These are phyloP conservation scores for Quercus lobata DNA, from an alignment of 331 rosid species.

Conservation along the genomic window DNA sequence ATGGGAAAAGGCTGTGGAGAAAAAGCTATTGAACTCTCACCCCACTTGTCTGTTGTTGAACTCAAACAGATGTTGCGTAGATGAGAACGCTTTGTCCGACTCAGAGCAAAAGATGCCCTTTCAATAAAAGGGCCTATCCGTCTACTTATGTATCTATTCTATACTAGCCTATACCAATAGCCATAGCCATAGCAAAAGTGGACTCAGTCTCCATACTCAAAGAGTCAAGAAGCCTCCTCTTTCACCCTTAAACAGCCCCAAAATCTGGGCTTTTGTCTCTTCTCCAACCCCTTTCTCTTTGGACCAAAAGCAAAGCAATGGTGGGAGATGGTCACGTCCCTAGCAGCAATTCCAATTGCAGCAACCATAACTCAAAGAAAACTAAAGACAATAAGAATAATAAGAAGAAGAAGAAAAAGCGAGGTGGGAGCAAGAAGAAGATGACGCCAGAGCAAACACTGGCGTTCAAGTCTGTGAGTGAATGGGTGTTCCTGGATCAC, in stretches of 20 bases:
- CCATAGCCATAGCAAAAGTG: background rate
- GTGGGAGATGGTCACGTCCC: slow-evolving; percentile 44
- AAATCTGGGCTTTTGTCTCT: no score
- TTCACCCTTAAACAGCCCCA: no score
- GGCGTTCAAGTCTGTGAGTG: slow-evolving; percentile 70
- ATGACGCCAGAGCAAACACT: slow-evolving; percentile 75
- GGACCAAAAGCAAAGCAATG: slow-evolving; percentile 21
- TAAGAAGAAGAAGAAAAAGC: slow-evolving; percentile 66
- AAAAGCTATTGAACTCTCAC: no score
- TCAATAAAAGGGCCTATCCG: background rate
- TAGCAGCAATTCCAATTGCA: slow-evolving; percentile 26
- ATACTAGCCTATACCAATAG: background rate
- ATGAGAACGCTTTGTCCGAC: slow-evolving; percentile 8
- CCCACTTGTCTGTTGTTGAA: no score
- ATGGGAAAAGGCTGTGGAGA: no score
- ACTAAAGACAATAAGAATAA: slow-evolving; percentile 20
- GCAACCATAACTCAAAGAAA: slow-evolving; percentile 24
- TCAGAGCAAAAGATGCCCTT: background rate
- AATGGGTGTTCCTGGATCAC: slow-evolving; percentile 74
- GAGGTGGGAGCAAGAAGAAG: slow-evolving; percentile 80
- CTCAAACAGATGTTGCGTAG: no score
- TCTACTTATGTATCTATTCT: background rate
- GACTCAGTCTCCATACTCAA: background rate
- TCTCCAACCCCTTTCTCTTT: background rate
- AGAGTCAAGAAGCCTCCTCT: slow-evolving; percentile 5